Conservation (phyloP, 1,284 basidiomycete species). For the Microbotryum violaceum region DNA sequence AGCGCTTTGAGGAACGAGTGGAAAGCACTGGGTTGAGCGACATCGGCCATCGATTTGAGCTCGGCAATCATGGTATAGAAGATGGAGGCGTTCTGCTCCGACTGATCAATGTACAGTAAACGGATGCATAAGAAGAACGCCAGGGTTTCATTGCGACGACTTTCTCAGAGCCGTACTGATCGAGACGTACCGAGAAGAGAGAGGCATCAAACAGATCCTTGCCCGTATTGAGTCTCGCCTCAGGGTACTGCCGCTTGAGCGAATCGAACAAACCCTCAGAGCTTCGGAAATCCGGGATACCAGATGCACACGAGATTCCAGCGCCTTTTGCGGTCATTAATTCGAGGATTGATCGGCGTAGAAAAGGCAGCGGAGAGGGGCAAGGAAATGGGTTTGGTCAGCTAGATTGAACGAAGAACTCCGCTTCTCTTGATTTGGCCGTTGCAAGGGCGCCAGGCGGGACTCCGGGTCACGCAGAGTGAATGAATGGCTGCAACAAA, state of each 20-base stretch:
- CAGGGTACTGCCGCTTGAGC: slow-evolving; percentile 66
- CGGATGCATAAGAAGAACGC: too few species aligned
- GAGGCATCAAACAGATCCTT: slow-evolving; percentile 88
- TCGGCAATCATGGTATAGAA: slow-evolving; percentile 86
- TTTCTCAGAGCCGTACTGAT: background rate
- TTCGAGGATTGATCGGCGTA: background rate
- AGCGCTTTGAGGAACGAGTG: slow-evolving; percentile 67
- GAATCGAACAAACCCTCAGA: slow-evolving; percentile 71
- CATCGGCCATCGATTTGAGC: slow-evolving; percentile 62
- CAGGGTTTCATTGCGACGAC: too few species aligned
- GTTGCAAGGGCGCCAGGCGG: too few species aligned
- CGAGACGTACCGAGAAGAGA: slow-evolving; percentile 66
- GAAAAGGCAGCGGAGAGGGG: background rate
- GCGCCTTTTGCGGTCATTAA: slow-evolving; percentile 50
- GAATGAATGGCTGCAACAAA: too few species aligned
- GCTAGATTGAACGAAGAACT: too few species aligned
- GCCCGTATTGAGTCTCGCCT: slow-evolving; percentile 61
- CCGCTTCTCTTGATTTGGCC: too few species aligned
- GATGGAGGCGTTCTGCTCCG: slow-evolving; percentile 62
- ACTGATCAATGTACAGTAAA: slow-evolving; percentile 45
- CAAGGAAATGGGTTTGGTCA: too few species aligned
- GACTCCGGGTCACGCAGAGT: too few species aligned
- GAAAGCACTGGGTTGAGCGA: slow-evolving; percentile 72
- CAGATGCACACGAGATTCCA: slow-evolving; percentile 80
- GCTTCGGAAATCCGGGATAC: slow-evolving; percentile 88